These are phyloP conservation scores for Penicillium aurantiogriseum DNA, from an alignment of 2,329 filamentous ascomycete genomes.

Conservation along the genomic window DNA sequence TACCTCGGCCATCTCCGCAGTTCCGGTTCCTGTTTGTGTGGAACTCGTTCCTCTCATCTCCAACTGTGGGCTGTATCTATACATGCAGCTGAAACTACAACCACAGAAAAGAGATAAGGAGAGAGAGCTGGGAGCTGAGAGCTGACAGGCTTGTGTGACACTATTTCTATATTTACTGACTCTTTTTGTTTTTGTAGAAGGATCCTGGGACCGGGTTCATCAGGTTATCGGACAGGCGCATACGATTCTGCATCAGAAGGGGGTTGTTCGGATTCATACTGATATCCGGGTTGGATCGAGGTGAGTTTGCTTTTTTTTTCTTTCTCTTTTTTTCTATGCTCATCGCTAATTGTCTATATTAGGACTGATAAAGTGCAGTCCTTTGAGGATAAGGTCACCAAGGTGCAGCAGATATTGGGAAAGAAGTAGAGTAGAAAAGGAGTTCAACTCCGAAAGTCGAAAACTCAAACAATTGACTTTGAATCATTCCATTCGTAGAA, in stretches of 20 bases:
- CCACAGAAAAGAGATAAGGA: background rate
- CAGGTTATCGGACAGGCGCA: conserved; percentile 82
- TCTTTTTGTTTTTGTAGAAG: conserved; percentile 60
- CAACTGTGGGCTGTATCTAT: background rate
- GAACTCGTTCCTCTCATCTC: background rate
- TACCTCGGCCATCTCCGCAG: background rate
- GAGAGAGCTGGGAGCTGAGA: background rate
- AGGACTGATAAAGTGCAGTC: conserved; percentile 85
- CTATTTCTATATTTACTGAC: background rate
- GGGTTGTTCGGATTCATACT: conserved; percentile 80
- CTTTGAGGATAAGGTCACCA: conserved; percentile 73
- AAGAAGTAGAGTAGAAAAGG: conserved; percentile 17
- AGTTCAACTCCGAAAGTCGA: background rate
- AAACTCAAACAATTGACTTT: background rate
- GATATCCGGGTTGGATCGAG: conserved; percentile 82
- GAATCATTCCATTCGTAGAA: conserved; percentile 4
- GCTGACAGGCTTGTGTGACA: background rate
- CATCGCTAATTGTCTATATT: conserved; percentile 10
- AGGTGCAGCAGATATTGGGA: conserved; percentile 55
- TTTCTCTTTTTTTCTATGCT: background rate
- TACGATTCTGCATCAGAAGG: conserved; percentile 69
- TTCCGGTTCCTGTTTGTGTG: background rate
- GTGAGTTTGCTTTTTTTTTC: conserved; percentile 45
- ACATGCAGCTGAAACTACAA: background rate
- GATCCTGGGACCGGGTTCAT: conserved; percentile 87